Evolutionary conservation across 1,139 yeast genomes (phyloP).

Genomic region (Kurtzmaniella quercitrusa): DNA sequence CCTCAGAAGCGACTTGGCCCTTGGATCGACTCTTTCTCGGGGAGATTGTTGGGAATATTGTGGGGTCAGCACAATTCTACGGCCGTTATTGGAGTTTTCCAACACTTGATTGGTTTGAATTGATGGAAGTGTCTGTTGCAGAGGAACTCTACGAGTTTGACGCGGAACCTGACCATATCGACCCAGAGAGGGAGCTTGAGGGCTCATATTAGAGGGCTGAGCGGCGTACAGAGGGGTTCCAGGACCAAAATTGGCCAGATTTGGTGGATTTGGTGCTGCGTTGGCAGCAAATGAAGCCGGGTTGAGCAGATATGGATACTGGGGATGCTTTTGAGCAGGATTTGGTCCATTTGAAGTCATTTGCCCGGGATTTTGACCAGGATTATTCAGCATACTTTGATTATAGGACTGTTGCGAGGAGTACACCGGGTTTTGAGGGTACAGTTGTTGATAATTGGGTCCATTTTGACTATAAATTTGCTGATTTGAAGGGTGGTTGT

Average conservation of each 20-base stretch:
- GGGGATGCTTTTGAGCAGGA: constrained; percentile 1
- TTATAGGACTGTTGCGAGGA: not conserved
- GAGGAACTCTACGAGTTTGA: constrained; percentile 6
- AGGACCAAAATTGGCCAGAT: constrained; percentile 2
- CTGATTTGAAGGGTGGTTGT: no score
- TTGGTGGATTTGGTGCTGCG: not conserved
- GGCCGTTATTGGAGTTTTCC: constrained; percentile 4
- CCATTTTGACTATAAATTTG: no score
- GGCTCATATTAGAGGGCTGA: constrained; percentile 7
- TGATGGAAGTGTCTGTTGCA: constrained; percentile 7
- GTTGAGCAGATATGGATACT: constrained; percentile 3
- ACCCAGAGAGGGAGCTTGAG: not conserved
- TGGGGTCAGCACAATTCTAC: constrained; percentile 7
- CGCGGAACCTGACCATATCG: constrained; percentile 1
- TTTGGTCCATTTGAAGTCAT: not conserved
- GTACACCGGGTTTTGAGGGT: no score
- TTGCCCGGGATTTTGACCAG: not conserved
- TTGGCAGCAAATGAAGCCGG: not conserved
- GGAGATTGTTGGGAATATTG: constrained; percentile 8
- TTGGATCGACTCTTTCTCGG: constrained; percentile 3
- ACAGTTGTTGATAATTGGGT: no score
- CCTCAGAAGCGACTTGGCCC: constrained; percentile 6
- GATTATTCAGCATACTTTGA: not conserved
- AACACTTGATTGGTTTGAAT: constrained; percentile 8
- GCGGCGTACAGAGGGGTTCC: constrained; percentile 3